Base-by-base conservation (phyloP, 2,329 filamentous ascomycete genomes). In the Talaromyces islandicus region DNA sequence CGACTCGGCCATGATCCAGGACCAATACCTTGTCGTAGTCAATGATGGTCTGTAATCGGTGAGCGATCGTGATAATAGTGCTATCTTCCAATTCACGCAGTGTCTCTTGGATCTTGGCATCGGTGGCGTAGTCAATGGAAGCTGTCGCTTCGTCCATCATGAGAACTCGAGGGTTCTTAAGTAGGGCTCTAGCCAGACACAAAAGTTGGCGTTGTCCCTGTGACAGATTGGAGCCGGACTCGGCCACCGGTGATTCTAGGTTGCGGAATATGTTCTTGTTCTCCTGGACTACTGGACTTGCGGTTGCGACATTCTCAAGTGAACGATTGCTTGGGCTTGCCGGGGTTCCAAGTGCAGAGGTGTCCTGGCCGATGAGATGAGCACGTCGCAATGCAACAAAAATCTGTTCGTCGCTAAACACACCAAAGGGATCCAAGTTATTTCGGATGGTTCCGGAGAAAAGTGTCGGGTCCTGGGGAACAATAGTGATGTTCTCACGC, bases 61-160 rank as follows among this genome's bases (percentile, higher is more conserved):
- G 94, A 0, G 94, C 94, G 69, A 99, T 97, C 0, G 94, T 97
- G 71, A 97, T 90, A 62, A 95, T 96, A 0, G 94, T 99, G 73
- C 92, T 91, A 30, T 76, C 82, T 65, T 87, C 89, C 67, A 97
- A 84, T 73, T 96, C 90, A n/a, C 92, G 88, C 63, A 99, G 92
- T 0, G 94, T 97, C 68, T 91, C 91, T 76, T 99, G 94, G 66
- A 99, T 97, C 78, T 96, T 97, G 55, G 88, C 83, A 70, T 99
- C 94, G 1, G 94, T 99, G 5, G 88, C 89, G 75, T 97, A 97
- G 77, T 99, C 94, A 70, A 99, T 97, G 0, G 91, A 96, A 0
- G 94, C 94, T 0, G 94, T 99, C 0, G 94, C 94, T 79, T 99
- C 94, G 75, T 99, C 94, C 94, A 99, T 97, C 70, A 99, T 88